phyloP scores from a whole-genome alignment of 129 eudicot species.

The Centaurea solstitialis region DNA sequence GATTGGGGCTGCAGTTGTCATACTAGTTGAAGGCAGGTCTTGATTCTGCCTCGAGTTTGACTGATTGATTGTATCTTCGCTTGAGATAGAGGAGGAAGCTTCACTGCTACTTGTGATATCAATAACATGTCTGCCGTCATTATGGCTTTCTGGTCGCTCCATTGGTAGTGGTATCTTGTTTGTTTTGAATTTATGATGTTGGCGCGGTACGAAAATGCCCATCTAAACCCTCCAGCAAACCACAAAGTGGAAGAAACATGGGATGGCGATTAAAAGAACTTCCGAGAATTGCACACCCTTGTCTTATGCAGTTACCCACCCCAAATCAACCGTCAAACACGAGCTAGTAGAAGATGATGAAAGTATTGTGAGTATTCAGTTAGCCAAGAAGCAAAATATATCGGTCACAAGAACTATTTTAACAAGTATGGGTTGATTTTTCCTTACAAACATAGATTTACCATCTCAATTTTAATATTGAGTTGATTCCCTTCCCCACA shows the following conservation, averaged over 20 bases:
- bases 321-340: background rate
- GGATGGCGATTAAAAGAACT: constrained; percentile 11
- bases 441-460: too few relatives aligned
- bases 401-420: background rate
- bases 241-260: constrained; percentile 43
- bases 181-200: constrained; percentile 35
- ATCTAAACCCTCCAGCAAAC: constrained; percentile 35
- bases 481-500: too few relatives aligned
- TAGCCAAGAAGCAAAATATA: background rate
- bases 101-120: constrained; percentile 60
- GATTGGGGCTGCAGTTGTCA: constrained; percentile 5
- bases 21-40: constrained; percentile 50
- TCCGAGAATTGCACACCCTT: constrained; percentile 3
- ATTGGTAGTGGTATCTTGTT: constrained; percentile 41
- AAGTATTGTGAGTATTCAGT: background rate
- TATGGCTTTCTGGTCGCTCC: constrained; percentile 54
- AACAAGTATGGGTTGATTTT: background rate
- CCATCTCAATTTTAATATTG: background rate
- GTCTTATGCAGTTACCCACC: constrained; percentile 2
- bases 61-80: constrained; percentile 38
- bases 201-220: constrained; percentile 48
- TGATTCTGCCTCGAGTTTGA: constrained; percentile 39
- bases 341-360: background rate
- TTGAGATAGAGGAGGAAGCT: constrained; percentile 52
- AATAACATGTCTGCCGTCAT: constrained; percentile 50